Evolutionary conservation across 768 basidiomycete species (phyloP).

Genomic region (Mrakia blollopis): DNA sequence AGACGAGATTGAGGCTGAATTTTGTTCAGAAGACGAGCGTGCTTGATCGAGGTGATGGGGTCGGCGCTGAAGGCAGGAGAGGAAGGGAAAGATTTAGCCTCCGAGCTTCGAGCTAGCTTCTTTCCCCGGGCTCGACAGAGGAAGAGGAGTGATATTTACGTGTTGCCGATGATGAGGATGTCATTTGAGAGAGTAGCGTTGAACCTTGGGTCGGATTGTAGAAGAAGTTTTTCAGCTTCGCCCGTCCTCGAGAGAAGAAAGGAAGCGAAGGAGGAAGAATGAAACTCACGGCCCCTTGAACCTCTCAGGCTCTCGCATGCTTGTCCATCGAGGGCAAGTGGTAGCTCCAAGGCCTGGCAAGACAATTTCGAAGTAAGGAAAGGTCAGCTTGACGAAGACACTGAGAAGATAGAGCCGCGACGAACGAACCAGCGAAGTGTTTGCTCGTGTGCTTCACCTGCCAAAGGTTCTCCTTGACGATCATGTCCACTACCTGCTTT

Average conservation of each 20-base stretch:
- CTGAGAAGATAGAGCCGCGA: neutral
- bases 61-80: neutral
- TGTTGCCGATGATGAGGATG: slow-evolving; percentile 29
- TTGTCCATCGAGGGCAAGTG: slow-evolving; percentile 18
- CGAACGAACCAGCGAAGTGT: slow-evolving; percentile 13
- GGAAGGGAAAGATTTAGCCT: neutral
- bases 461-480: slow-evolving; percentile 7
- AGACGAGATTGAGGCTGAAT: slow-evolving; percentile 21
- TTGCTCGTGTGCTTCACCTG: neutral
- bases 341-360: slow-evolving; percentile 1
- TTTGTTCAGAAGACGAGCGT: slow-evolving; percentile 10
- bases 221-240: neutral
- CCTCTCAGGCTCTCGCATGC: slow-evolving; percentile 18
- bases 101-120: neutral
- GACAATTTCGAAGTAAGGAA: neutral
- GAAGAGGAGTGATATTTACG: neutral
- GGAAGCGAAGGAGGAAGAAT: too few relatives aligned
- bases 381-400: neutral
- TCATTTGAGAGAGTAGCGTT: slow-evolving; percentile 19
- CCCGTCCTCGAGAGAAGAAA: too few relatives aligned
- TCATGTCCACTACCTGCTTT: slow-evolving; percentile 1
- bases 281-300: slow-evolving; percentile 19
- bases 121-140: neutral
- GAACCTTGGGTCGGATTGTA: neutral
- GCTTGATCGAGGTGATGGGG: slow-evolving; percentile 24